Base-by-base conservation (phyloP, 2,329 filamentous ascomycete genomes). In the Onygenales sp. region DNA sequence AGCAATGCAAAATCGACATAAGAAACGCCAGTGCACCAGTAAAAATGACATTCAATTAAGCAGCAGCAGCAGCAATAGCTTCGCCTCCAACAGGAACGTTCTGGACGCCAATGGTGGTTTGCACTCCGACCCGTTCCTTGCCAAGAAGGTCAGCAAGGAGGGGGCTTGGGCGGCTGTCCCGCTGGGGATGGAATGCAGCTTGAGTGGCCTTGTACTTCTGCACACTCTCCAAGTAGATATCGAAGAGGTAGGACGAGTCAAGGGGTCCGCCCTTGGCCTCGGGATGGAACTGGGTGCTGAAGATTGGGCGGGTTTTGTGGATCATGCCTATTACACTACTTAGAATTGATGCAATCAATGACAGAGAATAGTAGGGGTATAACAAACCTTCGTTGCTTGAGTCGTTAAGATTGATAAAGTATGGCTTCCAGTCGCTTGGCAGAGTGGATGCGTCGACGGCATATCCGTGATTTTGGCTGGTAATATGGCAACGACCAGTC, bases 361-460 rank as follows among this genome's bases (percentile, higher is more conserved):
- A 17, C 17, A 44, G 14, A 35, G 14, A 43, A 27, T 50, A 13
- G 32, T 46, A 7, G 43, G 7, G 49, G 17, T 13, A 11, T 33
- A 39, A 64, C 71, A 57, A 69, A 76, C 83, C 92, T 78, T 98
- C 93, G 72, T 98, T 98, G 72, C 87, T 92, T 58, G 90, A 89
- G 68, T 98, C 93, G 73, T 97, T 98, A 61, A 97, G 79, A 79
- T 98, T 97, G 72, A 95, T 86, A 70, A 97, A 98, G 80, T 95
- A 97, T 72, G 95, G 92, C 79, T 91, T 93, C 84, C 90, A 98
- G 39, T 96, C 90, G 53, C 75, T 77, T 52, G 88, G 83, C 42
- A 98, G 78, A 9, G 89, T 95, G 55, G 80, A 79, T 5, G 87
- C 82, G 66, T 97, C 92, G 55, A 98, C 88, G 43, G 92, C 93